Evolutionary conservation across 2,329 filamentous ascomycete genomes (phyloP), one percentile per base, ranked within the genome.

Genomic region (Tolypocladium guangdongense): DNA sequence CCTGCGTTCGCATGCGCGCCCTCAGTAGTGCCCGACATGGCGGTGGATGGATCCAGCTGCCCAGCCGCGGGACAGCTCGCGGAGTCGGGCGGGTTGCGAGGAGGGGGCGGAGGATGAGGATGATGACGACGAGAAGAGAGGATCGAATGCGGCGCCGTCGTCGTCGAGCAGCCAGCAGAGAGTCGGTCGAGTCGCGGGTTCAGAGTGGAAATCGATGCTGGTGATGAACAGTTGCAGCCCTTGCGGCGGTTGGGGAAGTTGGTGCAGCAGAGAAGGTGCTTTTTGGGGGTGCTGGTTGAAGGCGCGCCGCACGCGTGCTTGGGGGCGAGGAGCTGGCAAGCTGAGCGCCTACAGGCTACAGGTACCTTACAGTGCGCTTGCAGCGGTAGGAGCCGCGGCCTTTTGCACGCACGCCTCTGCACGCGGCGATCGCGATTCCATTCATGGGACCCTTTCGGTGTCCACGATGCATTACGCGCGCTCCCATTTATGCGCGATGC

Each of bases 11-110:
- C 56, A 24, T 58, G 54, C 53, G 64, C 63, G 60, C 65, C 67
- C 64, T 78, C 75, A 56, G 73, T 69, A 69, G 37, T 45, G 53
- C 74, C 74, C 63, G 77, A 72, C 78, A 82, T 81, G 62, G 58
- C 61, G 58, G 58, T 56, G 58, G 57, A 46, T 51, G 27, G 39
- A 35, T 20, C 36, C 50, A 39, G n/a, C 27, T 24, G 51, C 16
- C 14, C 27, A 22, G 18, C 14, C 8, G 43, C n/a, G 24, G 41
- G 43, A 30, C 43, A 46, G 41, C 41, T n/a, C 41, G 41, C 24
- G 41, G 41, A 24, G 24, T 32, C 24, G n/a, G 24, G 43, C 16
- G 43, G 24, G 16, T 30, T 7, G 30, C 43, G 16, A 43, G 46
- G n/a, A 33, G 6, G 20, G 3, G 16, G 38, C 32, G 20, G n/a